Evolutionary conservation across 2,329 filamentous ascomycete genomes (phyloP).

Genomic region (Juglanconis sp.): DNA sequence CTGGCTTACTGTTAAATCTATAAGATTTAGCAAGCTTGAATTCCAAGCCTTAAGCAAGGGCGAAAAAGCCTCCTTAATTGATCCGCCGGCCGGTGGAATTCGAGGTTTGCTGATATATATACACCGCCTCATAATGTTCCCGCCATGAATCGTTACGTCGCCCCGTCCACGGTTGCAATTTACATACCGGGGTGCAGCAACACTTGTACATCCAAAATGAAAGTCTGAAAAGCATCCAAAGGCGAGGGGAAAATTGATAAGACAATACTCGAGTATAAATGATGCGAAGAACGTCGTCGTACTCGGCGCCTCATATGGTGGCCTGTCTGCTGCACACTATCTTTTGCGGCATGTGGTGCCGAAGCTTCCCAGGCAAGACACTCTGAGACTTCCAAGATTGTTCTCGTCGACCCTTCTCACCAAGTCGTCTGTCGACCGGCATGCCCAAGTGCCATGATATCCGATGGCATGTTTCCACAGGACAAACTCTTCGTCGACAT

Average conservation of each 20-base stretch:
- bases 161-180: no score
- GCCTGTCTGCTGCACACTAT: slow-evolving; percentile 50
- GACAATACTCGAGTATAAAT: neutral
- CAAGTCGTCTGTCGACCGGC: slow-evolving; percentile 41
- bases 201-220: no score
- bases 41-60: no score
- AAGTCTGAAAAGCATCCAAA: no score
- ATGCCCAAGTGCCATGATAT: slow-evolving; percentile 44
- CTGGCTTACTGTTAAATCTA: no score
- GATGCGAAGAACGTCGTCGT: slow-evolving; percentile 42
- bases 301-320: slow-evolving; percentile 51
- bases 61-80: no score
- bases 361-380: slow-evolving; percentile 29
- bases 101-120: no score
- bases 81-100: no score
- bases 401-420: slow-evolving; percentile 40
- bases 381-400: slow-evolving; percentile 32
- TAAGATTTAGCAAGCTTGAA: no score
- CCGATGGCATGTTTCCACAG: slow-evolving; percentile 39
- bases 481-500: slow-evolving; percentile 44
- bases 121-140: no score
- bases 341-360: slow-evolving; percentile 50
- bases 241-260: neutral
- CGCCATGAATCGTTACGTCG: no score
- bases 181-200: no score